Conservation (phyloP, 371 early-diverging fungal genomes). For the Saksenaea oblongispora region DNA sequence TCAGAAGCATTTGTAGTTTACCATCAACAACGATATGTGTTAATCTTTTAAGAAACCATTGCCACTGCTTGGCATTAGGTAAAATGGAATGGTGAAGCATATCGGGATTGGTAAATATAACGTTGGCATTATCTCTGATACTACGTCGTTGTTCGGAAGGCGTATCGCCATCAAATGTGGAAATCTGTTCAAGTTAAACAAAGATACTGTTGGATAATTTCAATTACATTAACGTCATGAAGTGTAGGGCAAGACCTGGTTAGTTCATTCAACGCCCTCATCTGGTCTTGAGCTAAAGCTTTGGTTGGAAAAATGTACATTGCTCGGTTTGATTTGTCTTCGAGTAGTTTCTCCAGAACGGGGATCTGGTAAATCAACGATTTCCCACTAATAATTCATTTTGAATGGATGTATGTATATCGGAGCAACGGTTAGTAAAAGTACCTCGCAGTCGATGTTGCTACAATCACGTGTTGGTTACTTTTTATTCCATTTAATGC, state of each 20-base stretch:
- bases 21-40: slow-evolving; percentile 75
- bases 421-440: not conserved
- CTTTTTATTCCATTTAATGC: slow-evolving; percentile 54
- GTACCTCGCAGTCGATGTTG: slow-evolving; percentile 73
- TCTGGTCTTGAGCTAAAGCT: slow-evolving; percentile 84
- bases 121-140: slow-evolving; percentile 51
- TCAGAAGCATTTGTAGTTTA: slow-evolving; percentile 11
- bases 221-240: slow-evolving; percentile 8
- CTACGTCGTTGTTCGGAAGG: slow-evolving; percentile 36
- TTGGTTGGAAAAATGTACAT: slow-evolving; percentile 75
- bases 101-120: slow-evolving; percentile 85
- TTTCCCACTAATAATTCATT: slow-evolving; percentile 64
- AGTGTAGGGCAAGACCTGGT: slow-evolving; percentile 29
- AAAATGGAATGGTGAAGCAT: slow-evolving; percentile 76
- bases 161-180: slow-evolving; percentile 55
- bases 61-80: slow-evolving; percentile 64
- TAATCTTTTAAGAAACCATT: slow-evolving; percentile 49
- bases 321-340: slow-evolving; percentile 36
- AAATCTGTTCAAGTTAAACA: slow-evolving; percentile 13
- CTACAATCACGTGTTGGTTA: slow-evolving; percentile 59
- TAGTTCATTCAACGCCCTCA: slow-evolving; percentile 43
- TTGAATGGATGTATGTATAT: not conserved
- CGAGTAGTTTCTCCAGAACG: slow-evolving; percentile 54
- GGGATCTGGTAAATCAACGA: slow-evolving; percentile 79
- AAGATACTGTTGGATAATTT: not conserved